A percentile compares a stretch with the other conserved stretches of the same genome.
phyloP scores from a whole-genome alignment of 1,139 yeast species.

The Geotrichum siamense region DNA sequence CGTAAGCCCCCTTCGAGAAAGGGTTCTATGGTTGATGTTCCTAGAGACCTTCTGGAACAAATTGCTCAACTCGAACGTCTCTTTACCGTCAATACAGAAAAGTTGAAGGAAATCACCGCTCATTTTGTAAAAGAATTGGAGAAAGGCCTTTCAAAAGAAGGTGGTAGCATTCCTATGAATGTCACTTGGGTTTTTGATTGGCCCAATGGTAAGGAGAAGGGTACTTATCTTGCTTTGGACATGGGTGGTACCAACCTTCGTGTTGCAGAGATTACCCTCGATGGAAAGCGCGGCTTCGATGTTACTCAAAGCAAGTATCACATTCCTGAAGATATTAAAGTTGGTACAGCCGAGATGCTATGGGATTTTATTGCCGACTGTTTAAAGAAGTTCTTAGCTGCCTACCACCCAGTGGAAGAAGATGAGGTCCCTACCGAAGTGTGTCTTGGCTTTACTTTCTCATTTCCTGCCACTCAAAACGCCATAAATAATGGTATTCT shows the following conservation, averaged over 20 bases:
- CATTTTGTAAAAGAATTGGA: conserved; percentile 69
- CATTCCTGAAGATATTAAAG: conserved; percentile 68
- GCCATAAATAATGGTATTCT: conserved; percentile 79
- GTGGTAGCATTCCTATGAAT: conserved; percentile 91
- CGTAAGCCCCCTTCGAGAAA: conserved; percentile 76
- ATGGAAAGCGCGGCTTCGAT: conserved; percentile 73
- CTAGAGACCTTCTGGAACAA: conserved; percentile 54
- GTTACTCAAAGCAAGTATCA: conserved; percentile 73
- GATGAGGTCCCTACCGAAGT: conserved; percentile 29
- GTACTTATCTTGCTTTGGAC: conserved; percentile 87
- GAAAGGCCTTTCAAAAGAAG: conserved; percentile 66
- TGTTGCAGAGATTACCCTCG: conserved; percentile 74
- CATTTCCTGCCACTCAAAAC: conserved; percentile 83
- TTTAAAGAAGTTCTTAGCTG: conserved; percentile 53
- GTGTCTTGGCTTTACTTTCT: conserved; percentile 92
- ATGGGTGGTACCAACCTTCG: conserved; percentile 93
- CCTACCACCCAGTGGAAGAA: conserved; percentile 39
- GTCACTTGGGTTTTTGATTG: conserved; percentile 93
- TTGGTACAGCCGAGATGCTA: conserved; percentile 66
- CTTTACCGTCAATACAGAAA: conserved; percentile 56
- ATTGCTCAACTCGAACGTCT: conserved; percentile 52
- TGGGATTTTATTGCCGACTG: conserved; percentile 84
- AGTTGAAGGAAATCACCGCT: conserved; percentile 56
- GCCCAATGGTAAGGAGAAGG: conserved; percentile 88
- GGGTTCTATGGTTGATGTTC: conserved; percentile 71